Conservation (phyloP, 1,284 basidiomycete genomes). For the Naganishia sp. region DNA sequence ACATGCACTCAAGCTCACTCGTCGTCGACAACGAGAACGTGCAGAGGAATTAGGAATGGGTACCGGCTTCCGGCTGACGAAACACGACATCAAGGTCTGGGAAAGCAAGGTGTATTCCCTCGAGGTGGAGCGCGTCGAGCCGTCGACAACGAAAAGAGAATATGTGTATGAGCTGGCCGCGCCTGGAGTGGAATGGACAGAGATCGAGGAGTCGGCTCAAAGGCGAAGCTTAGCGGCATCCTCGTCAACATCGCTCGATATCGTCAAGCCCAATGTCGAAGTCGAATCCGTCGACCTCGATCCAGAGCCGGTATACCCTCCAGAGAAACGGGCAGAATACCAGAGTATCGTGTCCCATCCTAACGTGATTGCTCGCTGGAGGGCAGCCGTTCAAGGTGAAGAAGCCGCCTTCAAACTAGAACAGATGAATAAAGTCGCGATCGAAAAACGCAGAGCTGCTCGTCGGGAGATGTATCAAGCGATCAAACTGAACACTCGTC, state of each 20-base stretch:
- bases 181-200: constrained; percentile 1
- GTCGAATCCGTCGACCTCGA: constrained; percentile 18
- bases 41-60: constrained; percentile 27
- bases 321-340: constrained; percentile 8
- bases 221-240: neutral
- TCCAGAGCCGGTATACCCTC: constrained; percentile 23
- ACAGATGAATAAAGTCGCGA: constrained; percentile 20
- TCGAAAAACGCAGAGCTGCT: constrained; percentile 10
- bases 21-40: constrained; percentile 29
- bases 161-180: constrained; percentile 28
- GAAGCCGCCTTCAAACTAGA: constrained; percentile 17
- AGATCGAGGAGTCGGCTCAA: constrained; percentile 5
- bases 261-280: constrained; percentile 6
- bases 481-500: constrained; percentile 16
- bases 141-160: constrained; percentile 23
- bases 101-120: constrained; percentile 25
- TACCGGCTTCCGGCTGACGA: constrained; percentile 17
- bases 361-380: constrained; percentile 8
- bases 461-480: constrained; percentile 25
- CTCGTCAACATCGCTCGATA: neutral
- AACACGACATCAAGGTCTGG: constrained; percentile 28
- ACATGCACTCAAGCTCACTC: constrained; percentile 26
- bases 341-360: constrained; percentile 20
- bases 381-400: constrained; percentile 24
- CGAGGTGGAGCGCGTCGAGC: constrained; percentile 21